Evolutionary conservation across 768 basidiomycete species (phyloP).

Genomic region (Boletus reticuloceps): DNA sequence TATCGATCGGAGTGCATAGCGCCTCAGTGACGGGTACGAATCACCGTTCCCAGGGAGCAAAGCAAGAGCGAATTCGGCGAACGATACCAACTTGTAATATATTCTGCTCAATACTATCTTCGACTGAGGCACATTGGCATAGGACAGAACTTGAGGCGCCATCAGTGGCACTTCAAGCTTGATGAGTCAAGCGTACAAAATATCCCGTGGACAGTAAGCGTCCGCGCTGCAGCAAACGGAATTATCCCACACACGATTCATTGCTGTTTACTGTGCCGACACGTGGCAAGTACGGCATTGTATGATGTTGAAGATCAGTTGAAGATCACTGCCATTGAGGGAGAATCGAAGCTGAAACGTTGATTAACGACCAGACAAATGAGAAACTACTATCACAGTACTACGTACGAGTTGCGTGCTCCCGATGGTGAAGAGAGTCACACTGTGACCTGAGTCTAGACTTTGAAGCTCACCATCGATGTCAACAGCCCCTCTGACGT

Average conservation of each 20-base stretch:
- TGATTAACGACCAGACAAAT: constrained; percentile 17
- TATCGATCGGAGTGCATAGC: constrained; percentile 15
- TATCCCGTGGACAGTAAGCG: neutral
- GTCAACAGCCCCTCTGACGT: constrained; percentile 14
- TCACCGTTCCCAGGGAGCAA: constrained; percentile 22
- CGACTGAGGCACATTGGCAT: neutral
- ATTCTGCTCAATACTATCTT: constrained; percentile 5
- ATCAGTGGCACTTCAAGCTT: neutral
- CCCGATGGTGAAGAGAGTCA: neutral
- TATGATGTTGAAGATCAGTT: constrained; percentile 24
- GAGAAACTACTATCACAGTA: constrained; percentile 1
- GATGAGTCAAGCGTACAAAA: no score
- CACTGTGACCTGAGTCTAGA: no score
- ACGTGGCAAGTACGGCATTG: constrained; percentile 17
- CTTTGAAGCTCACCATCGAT: neutral
- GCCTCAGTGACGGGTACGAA: constrained; percentile 21
- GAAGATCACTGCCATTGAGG: constrained; percentile 27
- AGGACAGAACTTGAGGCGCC: neutral
- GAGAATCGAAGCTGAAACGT: constrained; percentile 19
- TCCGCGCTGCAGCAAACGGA: neutral
- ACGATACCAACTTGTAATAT: neutral
- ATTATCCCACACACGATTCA: constrained; percentile 3
- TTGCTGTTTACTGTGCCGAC: neutral
- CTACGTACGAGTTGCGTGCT: constrained; percentile 1
- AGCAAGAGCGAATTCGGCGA: constrained; percentile 22